Evolutionary conservation across 2,329 filamentous ascomycete genomes (phyloP).

Genomic region (Apiospora hydei): DNA sequence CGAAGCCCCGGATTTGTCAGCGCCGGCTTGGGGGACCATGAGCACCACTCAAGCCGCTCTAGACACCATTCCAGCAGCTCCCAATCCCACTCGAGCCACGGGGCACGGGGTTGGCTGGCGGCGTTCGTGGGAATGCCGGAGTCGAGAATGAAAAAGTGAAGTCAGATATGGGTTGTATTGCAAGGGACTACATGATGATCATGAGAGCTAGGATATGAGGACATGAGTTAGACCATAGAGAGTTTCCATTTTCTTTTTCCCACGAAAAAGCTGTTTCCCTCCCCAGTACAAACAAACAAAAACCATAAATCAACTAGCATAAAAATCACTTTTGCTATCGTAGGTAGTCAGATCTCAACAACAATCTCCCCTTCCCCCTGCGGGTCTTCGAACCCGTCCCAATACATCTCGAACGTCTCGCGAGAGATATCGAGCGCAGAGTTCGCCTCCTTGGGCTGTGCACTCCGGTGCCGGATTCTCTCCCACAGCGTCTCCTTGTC

Average conservation of each 20-base stretch:
- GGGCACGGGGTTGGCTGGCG: neutral
- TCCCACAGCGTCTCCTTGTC: conserved; percentile 40
- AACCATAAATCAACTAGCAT: neutral
- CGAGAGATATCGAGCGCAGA: conserved; percentile 33
- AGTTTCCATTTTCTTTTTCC: neutral
- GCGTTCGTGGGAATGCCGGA: too few species aligned
- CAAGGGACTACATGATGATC: neutral
- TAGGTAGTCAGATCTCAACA: conserved; percentile 24
- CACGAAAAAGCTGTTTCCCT: neutral
- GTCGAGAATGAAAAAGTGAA: neutral
- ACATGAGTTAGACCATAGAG: neutral
- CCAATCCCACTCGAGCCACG: neutral
- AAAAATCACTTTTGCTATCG: neutral
- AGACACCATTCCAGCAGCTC: too few species aligned
- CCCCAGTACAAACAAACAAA: neutral
- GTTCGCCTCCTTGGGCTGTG: conserved; percentile 40
- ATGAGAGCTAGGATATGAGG: neutral
- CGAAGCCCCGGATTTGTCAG: neutral
- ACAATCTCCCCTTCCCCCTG: conserved; percentile 34
- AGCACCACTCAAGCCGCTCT: neutral
- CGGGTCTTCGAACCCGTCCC: conserved; percentile 35
- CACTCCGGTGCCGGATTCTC: conserved; percentile 39
- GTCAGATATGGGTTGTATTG: neutral
- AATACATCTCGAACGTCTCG: conserved; percentile 35
- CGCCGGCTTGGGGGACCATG: neutral